Base-by-base conservation (phyloP, 2,329 filamentous ascomycete species). In the Hypoxylon sp. region DNA sequence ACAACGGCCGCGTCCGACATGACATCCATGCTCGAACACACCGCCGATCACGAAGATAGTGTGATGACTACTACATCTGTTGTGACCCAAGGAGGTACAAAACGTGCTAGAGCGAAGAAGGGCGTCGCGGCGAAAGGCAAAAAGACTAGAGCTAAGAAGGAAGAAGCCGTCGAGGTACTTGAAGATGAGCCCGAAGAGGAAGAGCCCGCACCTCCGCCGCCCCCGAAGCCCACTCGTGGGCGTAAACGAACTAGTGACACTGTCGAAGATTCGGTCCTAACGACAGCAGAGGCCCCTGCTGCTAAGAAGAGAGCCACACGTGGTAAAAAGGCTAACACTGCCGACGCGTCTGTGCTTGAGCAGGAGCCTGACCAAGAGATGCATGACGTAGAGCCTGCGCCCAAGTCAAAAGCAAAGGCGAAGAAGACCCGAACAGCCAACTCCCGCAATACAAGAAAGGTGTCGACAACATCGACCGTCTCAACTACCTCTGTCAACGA, bases 221-320 rank as follows among this genome's bases (percentile, higher is more conserved):
- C 78, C 1, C 73, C 76, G 1, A 83, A 84, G 68, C 70, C 79
- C 1, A 70, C 78, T 1, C 80, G 83, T 51, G 87, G 87, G 28
- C 87, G 83, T 73, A 93, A 92, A 75, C 82, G 90, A 63, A 76
- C 79, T 3, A 92, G 88, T 65, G 85, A 87, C 30, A 84, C 85
- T 8, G 77, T 88, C 47, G 82, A 87, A 17, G 81, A 85, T 46
- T 79, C 81, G 0, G 74, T 72, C 0, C 63, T 81, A 44, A 79
- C 76, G 24, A 72, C 77, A 5, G 74, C 78, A 3, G 82, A 85
- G 56, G 81, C 78, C 0, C 84, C 84, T 6, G 83, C 85, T 1
- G 71, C 82, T 0, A 91, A 91, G 75, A 89, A 87, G 74, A 83
- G 86, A 46, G 82, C 83, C 1, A 84, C 82, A 0, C 81, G 81